phyloP scores from a whole-genome alignment of 176 grass and related monocot genomes.

The Rhynchospora tenuis region DNA sequence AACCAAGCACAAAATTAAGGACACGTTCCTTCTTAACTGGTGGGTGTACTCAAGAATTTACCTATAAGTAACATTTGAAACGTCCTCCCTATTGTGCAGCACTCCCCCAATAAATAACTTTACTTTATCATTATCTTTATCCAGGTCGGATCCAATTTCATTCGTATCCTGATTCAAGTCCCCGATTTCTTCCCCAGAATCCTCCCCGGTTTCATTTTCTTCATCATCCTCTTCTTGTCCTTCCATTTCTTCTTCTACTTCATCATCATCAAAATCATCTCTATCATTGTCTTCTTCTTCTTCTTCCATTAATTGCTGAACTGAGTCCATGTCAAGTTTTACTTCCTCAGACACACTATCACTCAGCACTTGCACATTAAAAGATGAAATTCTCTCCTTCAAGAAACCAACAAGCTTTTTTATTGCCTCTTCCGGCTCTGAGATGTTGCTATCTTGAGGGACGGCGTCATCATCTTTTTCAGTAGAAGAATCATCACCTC shows the following conservation, averaged over 20 bases:
- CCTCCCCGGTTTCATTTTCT: constrained; percentile 39
- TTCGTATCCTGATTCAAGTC: constrained; percentile 40
- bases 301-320: constrained; percentile 17
- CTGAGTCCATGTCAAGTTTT: constrained; percentile 15
- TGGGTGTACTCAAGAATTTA: neutral
- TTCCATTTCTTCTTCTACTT: constrained; percentile 34
- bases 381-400: constrained; percentile 11
- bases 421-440: constrained; percentile 12
- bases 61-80: constrained; percentile 17
- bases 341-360: neutral
- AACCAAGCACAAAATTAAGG: neutral
- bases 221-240: constrained; percentile 56
- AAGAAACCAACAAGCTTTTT: neutral
- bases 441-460: constrained; percentile 7
- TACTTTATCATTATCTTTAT: constrained; percentile 46
- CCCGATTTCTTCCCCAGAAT: constrained; percentile 41
- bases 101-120: constrained; percentile 87
- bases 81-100: constrained; percentile 80
- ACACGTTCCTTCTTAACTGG: neutral
- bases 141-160: constrained; percentile 27
- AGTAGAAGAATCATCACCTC: constrained; percentile 28
- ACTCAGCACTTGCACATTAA: constrained; percentile 13
- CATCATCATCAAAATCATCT: constrained; percentile 34
- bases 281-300: constrained; percentile 18
- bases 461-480: constrained; percentile 17